phyloP scores from a whole-genome alignment of 257 asterid species.

The Petunia secreta region DNA sequence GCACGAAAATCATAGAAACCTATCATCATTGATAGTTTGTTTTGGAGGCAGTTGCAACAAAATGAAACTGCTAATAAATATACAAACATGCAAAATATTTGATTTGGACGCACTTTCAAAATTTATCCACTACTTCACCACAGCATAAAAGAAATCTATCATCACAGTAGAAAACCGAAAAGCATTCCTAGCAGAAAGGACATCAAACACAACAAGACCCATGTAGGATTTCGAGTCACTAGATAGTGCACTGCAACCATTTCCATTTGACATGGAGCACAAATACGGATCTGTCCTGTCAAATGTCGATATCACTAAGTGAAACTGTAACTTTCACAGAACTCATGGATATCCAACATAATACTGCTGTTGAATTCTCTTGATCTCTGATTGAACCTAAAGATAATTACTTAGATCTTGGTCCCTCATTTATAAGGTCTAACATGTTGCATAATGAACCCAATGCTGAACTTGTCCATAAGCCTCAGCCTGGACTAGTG shows the following conservation, averaged over 20 bases:
- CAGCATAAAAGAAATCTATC: background rate
- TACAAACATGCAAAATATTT: background rate
- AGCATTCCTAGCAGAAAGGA: background rate
- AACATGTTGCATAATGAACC: too few species aligned
- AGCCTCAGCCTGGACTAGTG: too few species aligned
- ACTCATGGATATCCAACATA: too few species aligned
- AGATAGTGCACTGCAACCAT: background rate
- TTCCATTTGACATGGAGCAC: conserved; percentile 4
- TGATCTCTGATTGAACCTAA: too few species aligned
- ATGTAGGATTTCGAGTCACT: background rate
- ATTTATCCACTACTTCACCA: conserved; percentile 3
- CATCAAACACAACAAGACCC: background rate
- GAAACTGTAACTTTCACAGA: too few species aligned
- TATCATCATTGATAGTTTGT: background rate
- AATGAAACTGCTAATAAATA: conserved; percentile 13
- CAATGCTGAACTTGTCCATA: too few species aligned
- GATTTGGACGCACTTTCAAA: background rate
- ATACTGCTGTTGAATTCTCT: too few species aligned
- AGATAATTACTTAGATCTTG: too few species aligned
- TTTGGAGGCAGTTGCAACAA: background rate
- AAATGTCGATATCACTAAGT: too few species aligned
- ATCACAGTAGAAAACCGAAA: background rate
- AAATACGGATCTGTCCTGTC: background rate
- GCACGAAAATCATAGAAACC: background rate
- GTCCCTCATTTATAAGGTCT: too few species aligned